A percentile compares a stretch with the other conserved stretches of the same genome.
Evolutionary conservation across 1,139 yeast genomes (phyloP).

Genomic region (Pichia sp.): DNA sequence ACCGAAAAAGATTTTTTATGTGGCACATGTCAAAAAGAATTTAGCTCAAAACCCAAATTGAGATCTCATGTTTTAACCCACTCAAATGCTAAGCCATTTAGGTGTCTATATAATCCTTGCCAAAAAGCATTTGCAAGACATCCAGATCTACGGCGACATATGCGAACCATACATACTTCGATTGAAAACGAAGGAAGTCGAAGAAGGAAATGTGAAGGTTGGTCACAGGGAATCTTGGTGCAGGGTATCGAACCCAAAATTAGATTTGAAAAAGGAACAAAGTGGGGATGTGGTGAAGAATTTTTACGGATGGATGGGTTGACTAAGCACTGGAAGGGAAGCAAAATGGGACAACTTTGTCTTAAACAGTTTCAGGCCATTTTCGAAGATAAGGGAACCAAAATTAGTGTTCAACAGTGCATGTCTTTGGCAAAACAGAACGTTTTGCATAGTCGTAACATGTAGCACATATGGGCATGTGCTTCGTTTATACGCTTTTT

Average conservation of each 20-base stretch:
- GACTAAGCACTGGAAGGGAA: slow-evolving; percentile 23
- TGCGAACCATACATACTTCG: slow-evolving; percentile 21
- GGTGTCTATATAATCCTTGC: slow-evolving; percentile 11
- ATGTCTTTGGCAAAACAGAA: no score
- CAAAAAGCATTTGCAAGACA: slow-evolving; percentile 24
- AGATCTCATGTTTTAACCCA: slow-evolving; percentile 3
- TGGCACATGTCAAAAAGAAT: background rate
- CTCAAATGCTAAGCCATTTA: slow-evolving; percentile 17
- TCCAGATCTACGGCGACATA: slow-evolving; percentile 25
- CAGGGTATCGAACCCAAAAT: background rate
- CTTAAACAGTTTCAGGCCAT: background rate
- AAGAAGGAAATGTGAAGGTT: slow-evolving; percentile 2
- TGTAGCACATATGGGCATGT: no score
- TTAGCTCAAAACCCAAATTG: background rate
- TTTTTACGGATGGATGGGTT: slow-evolving; percentile 27
- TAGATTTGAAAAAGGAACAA: slow-evolving; percentile 12
- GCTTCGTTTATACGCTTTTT: no score
- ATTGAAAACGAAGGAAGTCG: slow-evolving; percentile 1
- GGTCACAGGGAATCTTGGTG: background rate
- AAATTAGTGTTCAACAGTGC: no score
- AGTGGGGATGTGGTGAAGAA: slow-evolving; percentile 26
- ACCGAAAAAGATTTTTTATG: background rate
- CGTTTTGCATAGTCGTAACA: no score
- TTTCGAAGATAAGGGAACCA: no score
- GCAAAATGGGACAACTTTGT: background rate